Conservation (phyloP, 495 filamentous ascomycete genomes). For the Podospora comata region DNA sequence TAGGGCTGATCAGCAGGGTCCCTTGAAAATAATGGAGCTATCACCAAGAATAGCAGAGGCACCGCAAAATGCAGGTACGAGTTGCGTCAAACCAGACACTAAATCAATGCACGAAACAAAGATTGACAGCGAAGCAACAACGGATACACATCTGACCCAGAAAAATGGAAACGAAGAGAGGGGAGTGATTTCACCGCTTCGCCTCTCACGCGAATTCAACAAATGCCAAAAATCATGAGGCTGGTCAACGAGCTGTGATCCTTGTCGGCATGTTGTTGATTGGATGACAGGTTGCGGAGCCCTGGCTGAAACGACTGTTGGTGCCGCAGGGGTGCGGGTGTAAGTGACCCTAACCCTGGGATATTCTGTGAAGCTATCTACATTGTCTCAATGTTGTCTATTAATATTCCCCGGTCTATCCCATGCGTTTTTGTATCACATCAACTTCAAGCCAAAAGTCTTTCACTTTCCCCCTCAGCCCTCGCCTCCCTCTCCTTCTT, state of each 20-base stretch:
- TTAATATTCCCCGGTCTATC: not conserved
- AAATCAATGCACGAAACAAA: not conserved
- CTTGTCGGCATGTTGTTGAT: not conserved
- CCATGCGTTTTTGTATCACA: not conserved
- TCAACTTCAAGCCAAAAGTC: not conserved
- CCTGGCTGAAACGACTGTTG: not conserved
- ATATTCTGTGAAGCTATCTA: not conserved
- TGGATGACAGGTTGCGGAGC: not conserved
- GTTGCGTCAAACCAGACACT: not conserved
- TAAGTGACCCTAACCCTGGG: not conserved
- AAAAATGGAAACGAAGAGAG: not conserved
- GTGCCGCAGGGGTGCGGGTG: not conserved
- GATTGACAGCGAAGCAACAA: not conserved
- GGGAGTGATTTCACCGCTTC: not conserved
- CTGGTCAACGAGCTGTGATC: constrained; percentile 7
- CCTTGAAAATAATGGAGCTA: not conserved
- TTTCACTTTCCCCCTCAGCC: not conserved
- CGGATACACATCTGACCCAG: not conserved
- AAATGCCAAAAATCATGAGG: constrained; percentile 10
- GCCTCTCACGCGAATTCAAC: not conserved
- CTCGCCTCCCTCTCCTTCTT: constrained; percentile 25
- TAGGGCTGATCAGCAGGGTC: not conserved
- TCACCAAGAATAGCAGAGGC: not conserved
- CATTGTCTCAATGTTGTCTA: not conserved
- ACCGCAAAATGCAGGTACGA: not conserved